phyloP scores from a whole-genome alignment of 257 asterid species.

The Rhazya stricta region DNA sequence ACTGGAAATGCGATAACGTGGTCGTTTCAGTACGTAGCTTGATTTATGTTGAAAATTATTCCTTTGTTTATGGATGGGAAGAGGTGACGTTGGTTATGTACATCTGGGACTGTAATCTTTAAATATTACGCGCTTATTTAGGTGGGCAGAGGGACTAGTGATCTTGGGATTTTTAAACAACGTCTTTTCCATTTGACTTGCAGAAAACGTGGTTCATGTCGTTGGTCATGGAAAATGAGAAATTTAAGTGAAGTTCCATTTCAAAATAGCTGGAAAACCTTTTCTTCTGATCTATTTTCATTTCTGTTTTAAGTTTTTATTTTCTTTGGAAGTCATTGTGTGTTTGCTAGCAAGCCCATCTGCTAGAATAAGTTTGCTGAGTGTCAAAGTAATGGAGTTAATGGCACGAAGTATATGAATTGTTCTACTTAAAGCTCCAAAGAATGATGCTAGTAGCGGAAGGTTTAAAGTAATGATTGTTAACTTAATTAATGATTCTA shows the following conservation, averaged over 20 bases:
- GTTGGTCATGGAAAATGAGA: background rate
- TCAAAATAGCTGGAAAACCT: background rate
- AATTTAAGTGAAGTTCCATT: background rate
- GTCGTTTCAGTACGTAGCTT: background rate
- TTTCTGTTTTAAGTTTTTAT: background rate
- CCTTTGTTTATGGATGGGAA: background rate
- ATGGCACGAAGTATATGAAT: background rate
- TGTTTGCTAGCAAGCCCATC: background rate
- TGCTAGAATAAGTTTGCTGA: background rate
- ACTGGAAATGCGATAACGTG: background rate
- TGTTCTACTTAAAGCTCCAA: background rate
- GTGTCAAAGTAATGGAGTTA: background rate
- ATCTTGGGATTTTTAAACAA: background rate
- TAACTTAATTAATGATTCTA: background rate
- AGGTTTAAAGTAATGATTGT: background rate
- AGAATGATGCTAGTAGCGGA: background rate
- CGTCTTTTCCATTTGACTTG: background rate
- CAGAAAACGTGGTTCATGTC: background rate
- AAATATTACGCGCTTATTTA: background rate
- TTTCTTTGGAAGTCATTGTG: background rate
- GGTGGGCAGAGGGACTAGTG: background rate
- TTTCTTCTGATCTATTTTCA: background rate
- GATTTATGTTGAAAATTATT: background rate
- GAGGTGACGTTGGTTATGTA: background rate
- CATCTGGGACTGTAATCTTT: background rate